Evolutionary conservation across 441 rosid genomes (phyloP).

Genomic region (Brassica hybrid): DNA sequence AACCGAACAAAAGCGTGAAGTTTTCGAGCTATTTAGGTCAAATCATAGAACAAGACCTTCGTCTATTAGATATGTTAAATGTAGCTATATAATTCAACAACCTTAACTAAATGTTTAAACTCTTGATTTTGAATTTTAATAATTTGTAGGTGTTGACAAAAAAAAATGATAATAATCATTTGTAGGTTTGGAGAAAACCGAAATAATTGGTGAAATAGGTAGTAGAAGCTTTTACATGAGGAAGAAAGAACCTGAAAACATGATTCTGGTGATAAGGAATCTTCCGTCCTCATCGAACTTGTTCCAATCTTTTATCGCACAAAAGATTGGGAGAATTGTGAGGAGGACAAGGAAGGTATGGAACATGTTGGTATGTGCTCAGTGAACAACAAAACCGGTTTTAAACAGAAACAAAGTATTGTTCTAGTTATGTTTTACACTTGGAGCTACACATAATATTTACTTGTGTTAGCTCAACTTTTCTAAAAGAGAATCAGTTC

Average conservation of each 20-base stretch:
- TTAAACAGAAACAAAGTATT: neutral
- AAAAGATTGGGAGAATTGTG: constrained; percentile 53
- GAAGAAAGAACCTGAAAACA: constrained; percentile 42
- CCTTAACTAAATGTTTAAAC: neutral
- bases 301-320: constrained; percentile 54
- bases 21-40: neutral
- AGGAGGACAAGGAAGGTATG: constrained; percentile 69
- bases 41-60: neutral
- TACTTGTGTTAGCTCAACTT: constrained; percentile 39
- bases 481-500: neutral
- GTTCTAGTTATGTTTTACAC: neutral
- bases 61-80: neutral
- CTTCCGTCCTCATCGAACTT: constrained; percentile 41
- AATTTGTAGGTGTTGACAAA: constrained; percentile 19
- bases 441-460: constrained; percentile 36
- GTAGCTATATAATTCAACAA: neutral
- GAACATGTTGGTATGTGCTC: constrained; percentile 61
- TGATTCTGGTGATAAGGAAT: constrained; percentile 19
- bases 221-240: constrained; percentile 84
- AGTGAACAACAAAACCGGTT: constrained; percentile 34
- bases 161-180: too few relatives aligned
- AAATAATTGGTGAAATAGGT: constrained; percentile 65
- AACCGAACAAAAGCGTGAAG: neutral
- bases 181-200: constrained; percentile 78
- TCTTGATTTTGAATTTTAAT: constrained; percentile 9